A percentile compares a stretch with the other conserved stretches of the same genome.
phyloP scores from a whole-genome alignment of 148 eudicot species.

The Agrostemma githago region DNA sequence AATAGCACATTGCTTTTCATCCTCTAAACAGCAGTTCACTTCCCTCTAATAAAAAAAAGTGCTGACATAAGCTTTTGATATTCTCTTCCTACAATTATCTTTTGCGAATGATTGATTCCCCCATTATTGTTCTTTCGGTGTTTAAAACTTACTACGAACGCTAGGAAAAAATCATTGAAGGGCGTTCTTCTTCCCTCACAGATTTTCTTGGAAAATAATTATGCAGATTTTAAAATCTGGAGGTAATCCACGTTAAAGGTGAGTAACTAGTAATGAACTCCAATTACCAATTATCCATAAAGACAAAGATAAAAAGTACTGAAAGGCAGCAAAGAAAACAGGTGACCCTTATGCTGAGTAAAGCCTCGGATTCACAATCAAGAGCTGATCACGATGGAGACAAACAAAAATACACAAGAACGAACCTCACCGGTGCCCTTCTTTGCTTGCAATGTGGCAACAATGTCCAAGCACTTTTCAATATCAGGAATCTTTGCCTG shows the following conservation, averaged over 20 bases:
- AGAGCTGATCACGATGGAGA: neutral
- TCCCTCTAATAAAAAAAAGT: neutral
- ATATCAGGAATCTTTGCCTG: constrained; percentile 98
- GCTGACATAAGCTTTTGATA: neutral
- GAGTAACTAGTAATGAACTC: neutral
- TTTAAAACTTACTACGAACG: neutral
- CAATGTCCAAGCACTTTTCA: constrained; percentile 86
- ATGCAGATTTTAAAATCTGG: neutral
- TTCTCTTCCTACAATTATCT: neutral
- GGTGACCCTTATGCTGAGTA: neutral
- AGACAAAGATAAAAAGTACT: too few species aligned
- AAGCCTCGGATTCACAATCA: neutral
- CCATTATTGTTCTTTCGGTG: neutral
- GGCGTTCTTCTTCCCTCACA: neutral
- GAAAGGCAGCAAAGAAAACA: neutral
- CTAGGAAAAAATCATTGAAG: too few species aligned
- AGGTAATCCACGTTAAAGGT: neutral
- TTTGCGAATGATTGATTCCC: neutral
- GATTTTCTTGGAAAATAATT: neutral
- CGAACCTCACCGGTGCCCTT: constrained; percentile 92
- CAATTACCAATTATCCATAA: too few species aligned
- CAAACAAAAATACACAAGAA: constrained; percentile 17
- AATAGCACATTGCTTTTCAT: neutral
- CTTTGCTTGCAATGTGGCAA: constrained; percentile 69
- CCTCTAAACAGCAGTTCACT: neutral